Evolutionary conservation across 768 basidiomycete genomes (phyloP).

Genomic region (Tephrocybe sp.): DNA sequence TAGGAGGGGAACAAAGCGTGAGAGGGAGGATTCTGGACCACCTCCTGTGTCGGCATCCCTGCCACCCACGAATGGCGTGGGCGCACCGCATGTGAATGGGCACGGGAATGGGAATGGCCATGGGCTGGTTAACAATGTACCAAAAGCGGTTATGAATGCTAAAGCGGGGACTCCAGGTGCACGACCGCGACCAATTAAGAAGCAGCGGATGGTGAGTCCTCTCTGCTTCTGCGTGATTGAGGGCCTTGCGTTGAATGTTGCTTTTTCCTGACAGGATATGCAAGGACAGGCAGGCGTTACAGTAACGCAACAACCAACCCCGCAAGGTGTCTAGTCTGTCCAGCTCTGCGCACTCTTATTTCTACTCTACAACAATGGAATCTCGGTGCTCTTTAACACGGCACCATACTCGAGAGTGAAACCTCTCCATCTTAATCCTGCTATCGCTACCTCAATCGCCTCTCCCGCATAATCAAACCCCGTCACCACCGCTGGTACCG

Average conservation of each 20-base stretch:
- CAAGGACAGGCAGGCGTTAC: conserved; percentile 63
- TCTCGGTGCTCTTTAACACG: not conserved
- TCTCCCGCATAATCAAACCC: conserved; percentile 3
- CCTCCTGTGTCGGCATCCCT: not conserved
- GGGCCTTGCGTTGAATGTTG: not conserved
- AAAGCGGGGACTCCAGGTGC: conserved; percentile 57
- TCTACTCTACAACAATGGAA: not conserved
- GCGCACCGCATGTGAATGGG: conserved; percentile 19
- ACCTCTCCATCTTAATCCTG: not conserved
- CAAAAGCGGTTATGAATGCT: conserved; percentile 41
- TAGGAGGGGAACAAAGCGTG: conserved; percentile 39
- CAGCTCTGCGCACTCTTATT: not conserved
- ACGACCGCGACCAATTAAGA: conserved; percentile 71
- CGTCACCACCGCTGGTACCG: not conserved
- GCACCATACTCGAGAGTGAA: not conserved
- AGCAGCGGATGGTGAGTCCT: conserved; percentile 65
- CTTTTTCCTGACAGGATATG: conserved; percentile 43
- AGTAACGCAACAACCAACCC: conserved; percentile 70
- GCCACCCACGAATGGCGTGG: conserved; percentile 24
- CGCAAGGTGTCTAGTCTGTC: conserved; percentile 53
- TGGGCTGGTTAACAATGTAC: conserved; percentile 18
- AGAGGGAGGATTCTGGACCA: conserved; percentile 30
- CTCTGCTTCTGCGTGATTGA: conserved; percentile 5
- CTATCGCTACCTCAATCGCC: not conserved
- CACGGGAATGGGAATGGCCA: conserved; percentile 16